phyloP scores from a whole-genome alignment of 345 rosid species.

The Citrus trifoliata region DNA sequence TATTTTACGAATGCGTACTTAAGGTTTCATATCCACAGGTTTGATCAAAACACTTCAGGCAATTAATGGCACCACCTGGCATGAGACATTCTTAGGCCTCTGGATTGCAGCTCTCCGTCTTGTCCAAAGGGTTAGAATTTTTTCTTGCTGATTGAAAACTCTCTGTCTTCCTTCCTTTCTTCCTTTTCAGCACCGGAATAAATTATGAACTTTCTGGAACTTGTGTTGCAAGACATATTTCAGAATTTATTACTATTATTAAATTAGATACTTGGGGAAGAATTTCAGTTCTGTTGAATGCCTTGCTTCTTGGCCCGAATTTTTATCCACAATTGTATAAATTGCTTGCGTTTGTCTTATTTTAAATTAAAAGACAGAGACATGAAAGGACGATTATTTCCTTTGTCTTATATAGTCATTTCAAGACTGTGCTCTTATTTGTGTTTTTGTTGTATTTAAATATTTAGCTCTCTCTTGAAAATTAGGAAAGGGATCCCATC shows the following conservation, averaged over 20 bases:
- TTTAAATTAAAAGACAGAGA: background rate
- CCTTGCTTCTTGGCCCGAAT: background rate
- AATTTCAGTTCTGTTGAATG: background rate
- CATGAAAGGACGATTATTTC: background rate
- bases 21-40: conserved; percentile 48
- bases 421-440: background rate
- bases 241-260: background rate
- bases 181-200: background rate
- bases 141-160: background rate
- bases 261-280: background rate
- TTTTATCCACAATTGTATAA: background rate
- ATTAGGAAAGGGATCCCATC: conserved; percentile 87
- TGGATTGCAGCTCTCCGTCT: conserved; percentile 96
- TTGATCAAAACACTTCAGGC: conserved; percentile 77
- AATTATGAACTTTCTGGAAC: background rate
- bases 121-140: conserved; percentile 81
- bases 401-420: conserved; percentile 4
- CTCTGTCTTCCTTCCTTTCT: background rate
- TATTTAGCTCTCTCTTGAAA: conserved; percentile 9
- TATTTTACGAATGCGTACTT: background rate
- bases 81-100: conserved; percentile 83
- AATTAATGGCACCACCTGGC: conserved; percentile 79
- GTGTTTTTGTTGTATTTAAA: background rate
- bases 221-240: background rate
- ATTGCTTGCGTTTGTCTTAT: background rate